Percentiles rank a stretch among this genome's conserved stretches.
Evolutionary conservation across 176 grass and related monocot species (phyloP).

Genomic region (Oryza meyeriana): DNA sequence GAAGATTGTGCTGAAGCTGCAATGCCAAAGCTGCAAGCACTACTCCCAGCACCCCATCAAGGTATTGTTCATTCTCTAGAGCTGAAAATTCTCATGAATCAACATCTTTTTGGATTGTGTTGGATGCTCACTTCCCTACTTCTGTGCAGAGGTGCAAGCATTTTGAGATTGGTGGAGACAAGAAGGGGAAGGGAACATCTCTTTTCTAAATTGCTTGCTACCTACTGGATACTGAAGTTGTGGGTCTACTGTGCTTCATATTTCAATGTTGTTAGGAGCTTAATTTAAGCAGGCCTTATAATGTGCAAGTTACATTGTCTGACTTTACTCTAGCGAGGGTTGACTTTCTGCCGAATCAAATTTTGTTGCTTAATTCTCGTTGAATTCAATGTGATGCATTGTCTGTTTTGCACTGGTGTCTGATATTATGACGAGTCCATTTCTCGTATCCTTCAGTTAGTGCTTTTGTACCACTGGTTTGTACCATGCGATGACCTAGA

Average conservation of each 20-base stretch:
- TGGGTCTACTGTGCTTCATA: constrained; percentile 1
- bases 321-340: neutral
- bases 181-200: constrained; percentile 97
- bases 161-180: constrained; percentile 97
- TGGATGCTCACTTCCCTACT: neutral
- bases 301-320: constrained; percentile 24
- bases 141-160: constrained; percentile 82
- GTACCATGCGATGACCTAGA: neutral
- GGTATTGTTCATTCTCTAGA: constrained; percentile 26
- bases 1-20: constrained; percentile 94
- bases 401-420: neutral
- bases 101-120: neutral
- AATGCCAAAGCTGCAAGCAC: constrained; percentile 94
- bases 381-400: neutral
- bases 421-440: neutral
- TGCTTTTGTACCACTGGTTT: neutral
- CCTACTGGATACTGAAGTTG: constrained; percentile 17
- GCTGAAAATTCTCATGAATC: neutral
- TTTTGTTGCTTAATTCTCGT: neutral
- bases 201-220: constrained; percentile 59
- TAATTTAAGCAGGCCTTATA: constrained; percentile 20
- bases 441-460: too few relatives aligned
- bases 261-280: constrained; percentile 33
- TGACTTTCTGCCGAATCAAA: neutral
- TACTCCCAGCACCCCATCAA: constrained; percentile 79